Evolutionary conservation across 495 filamentous ascomycete species (phyloP), one percentile per base, ranked within the genome.

Genomic region (Daldinia vernicosa): DNA sequence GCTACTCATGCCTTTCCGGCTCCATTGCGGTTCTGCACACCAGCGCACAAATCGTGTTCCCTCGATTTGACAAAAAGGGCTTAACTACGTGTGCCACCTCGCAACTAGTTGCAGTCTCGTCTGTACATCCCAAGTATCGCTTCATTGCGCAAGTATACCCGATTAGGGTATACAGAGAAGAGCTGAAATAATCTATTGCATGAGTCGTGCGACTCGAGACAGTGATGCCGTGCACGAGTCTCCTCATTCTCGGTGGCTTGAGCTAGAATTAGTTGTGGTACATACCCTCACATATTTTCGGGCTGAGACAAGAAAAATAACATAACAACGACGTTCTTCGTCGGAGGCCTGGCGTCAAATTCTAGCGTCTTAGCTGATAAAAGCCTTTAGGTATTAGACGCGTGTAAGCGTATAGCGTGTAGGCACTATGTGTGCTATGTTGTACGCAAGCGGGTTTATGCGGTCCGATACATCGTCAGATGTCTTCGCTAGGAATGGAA

Each of bases 401-500:
- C 15, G 28, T 33, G 27, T 55, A 55, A 53, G 22, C 15, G 14
- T 58, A 53, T 7, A 7, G 7, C n/a, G 12, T 40, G 4, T n/a
- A 40, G 15, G 22, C 59, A 37, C 6, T 28, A 43, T 37, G 62
- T 28, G 35, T 37, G 62, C 27, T 9, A 32, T 32, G 19, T 30
- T n/a, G 50, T 61, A 64, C 60, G 59, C 60, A 65, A 64, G 63
- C 63, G 60, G 57, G 58, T n/a, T 58, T 4, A n/a, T 50, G 55
- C 52, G 30, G 45, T 26, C 26, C 58, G 39, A 63, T 61, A 39
- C 28, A 45, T 63, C 35, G 35, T 27, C 19, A 40, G 43, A 66
- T 66, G 26, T 67, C 22, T 39, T 67, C 2, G 52, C 62, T 62
- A 53, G 57, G 47, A 60, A 58, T 37, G 69, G 63, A 72, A 63